These are phyloP conservation scores for Tetrapisispora pingtungensis DNA, from an alignment of 805 yeast genomes.

Conservation along the genomic window DNA sequence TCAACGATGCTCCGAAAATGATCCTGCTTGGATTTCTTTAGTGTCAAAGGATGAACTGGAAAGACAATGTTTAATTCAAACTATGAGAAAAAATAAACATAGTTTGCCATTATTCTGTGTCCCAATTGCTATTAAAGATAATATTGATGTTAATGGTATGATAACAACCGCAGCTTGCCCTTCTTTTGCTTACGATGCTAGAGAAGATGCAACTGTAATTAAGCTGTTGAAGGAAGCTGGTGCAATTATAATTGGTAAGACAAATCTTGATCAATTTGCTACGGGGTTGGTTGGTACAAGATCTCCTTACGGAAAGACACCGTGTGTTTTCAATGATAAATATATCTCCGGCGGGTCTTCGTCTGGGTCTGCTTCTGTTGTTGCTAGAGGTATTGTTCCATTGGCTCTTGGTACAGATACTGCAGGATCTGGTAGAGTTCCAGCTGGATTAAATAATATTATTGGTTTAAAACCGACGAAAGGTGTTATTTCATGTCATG, in stretches of 20 bases:
- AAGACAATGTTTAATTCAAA: slow-evolving; percentile 73
- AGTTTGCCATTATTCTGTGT: slow-evolving; percentile 76
- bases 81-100: slow-evolving; percentile 46
- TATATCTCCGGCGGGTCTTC: slow-evolving; percentile 94
- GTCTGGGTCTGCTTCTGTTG: slow-evolving; percentile 91
- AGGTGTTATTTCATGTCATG: slow-evolving; percentile 76
- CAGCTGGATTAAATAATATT: slow-evolving; percentile 87
- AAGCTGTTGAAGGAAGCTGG: slow-evolving; percentile 71
- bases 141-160: slow-evolving; percentile 76
- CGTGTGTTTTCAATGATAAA: slow-evolving; percentile 61
- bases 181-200: slow-evolving; percentile 59
- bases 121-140: slow-evolving; percentile 90
- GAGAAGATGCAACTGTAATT: slow-evolving; percentile 68
- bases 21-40: slow-evolving; percentile 90
- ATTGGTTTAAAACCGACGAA: slow-evolving; percentile 89
- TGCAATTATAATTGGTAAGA: slow-evolving; percentile 87
- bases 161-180: slow-evolving; percentile 96
- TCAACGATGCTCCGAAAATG: slow-evolving; percentile 40
- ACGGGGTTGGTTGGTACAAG: slow-evolving; percentile 94
- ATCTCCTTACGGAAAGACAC: slow-evolving; percentile 88
- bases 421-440: slow-evolving; percentile 97
- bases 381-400: slow-evolving; percentile 84
- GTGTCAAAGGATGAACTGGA: slow-evolving; percentile 50
- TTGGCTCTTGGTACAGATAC: slow-evolving; percentile 90
- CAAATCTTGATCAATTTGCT: slow-evolving; percentile 94